A percentile compares a stretch with the other conserved stretches of the same genome.
Conservation (phyloP, 257 asterid genomes). For the Asclepias syriaca region DNA sequence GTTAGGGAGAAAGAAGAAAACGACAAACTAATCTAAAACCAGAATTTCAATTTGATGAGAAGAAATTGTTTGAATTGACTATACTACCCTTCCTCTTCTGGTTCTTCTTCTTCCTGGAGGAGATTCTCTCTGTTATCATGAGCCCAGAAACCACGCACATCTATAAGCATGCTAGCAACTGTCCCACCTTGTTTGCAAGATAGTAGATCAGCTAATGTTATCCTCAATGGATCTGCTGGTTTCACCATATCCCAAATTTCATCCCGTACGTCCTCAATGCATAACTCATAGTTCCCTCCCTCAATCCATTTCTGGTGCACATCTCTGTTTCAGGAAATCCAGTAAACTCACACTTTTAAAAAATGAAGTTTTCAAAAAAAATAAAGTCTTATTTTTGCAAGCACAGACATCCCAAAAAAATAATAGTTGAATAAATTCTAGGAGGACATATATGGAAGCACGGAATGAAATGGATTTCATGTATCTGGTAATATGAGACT, state of each 20-base stretch:
- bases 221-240: constrained; percentile 68
- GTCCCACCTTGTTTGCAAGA: constrained; percentile 95
- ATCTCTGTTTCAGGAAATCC: constrained; percentile 52
- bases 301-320: constrained; percentile 99
- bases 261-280: constrained; percentile 96
- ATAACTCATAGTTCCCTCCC: constrained; percentile 95
- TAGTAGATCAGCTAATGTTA: constrained; percentile 72
- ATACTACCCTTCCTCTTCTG: constrained; percentile 68
- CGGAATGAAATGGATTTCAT: constrained; percentile 12
- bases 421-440: background rate
- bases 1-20: background rate
- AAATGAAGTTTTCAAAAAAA: background rate
- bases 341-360: background rate
- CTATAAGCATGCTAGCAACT: constrained; percentile 98
- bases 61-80: background rate
- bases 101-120: constrained; percentile 99
- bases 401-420: background rate
- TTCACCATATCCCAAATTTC: constrained; percentile 99
- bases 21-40: background rate
- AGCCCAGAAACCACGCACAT: constrained; percentile 98
- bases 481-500: constrained; percentile 64
- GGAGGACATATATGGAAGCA: background rate
- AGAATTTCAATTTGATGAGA: background rate
- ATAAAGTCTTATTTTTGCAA: background rate
- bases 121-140: constrained; percentile 97